Evolutionary conservation across 495 filamentous ascomycete species (phyloP).

Genomic region (Trichoderma erinaceum): DNA sequence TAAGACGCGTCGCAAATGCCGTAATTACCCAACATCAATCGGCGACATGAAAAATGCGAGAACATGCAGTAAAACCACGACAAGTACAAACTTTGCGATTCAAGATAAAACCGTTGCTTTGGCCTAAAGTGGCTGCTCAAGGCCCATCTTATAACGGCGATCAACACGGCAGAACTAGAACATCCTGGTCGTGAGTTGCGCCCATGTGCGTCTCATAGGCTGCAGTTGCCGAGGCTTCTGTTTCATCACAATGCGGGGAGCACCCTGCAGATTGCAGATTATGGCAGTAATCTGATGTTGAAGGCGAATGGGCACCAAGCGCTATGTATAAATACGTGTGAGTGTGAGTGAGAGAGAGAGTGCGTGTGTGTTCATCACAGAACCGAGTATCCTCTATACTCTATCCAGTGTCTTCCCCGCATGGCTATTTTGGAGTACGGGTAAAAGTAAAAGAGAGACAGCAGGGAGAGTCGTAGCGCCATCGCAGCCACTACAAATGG

Average conservation of each 20-base stretch:
- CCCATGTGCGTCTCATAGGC: background rate
- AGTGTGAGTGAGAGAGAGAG: no score
- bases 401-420: background rate
- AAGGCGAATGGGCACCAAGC: background rate
- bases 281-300: background rate
- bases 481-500: background rate
- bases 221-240: constrained; percentile 7
- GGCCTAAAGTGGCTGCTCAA: background rate
- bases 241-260: constrained; percentile 4
- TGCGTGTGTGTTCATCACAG: background rate
- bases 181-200: background rate
- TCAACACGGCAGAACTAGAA: background rate
- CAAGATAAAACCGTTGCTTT: background rate
- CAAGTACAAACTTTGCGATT: background rate
- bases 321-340: no score
- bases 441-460: background rate
- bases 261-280: background rate
- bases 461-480: background rate
- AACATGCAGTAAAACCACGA: background rate
- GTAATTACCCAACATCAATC: background rate
- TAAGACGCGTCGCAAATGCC: background rate
- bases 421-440: background rate
- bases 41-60: background rate
- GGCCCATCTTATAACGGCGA: background rate
- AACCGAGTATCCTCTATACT: background rate